Evolutionary conservation across 345 rosid species (phyloP), one percentile per base, ranked within the genome.

Genomic region (Arabidopsis arenosa): DNA sequence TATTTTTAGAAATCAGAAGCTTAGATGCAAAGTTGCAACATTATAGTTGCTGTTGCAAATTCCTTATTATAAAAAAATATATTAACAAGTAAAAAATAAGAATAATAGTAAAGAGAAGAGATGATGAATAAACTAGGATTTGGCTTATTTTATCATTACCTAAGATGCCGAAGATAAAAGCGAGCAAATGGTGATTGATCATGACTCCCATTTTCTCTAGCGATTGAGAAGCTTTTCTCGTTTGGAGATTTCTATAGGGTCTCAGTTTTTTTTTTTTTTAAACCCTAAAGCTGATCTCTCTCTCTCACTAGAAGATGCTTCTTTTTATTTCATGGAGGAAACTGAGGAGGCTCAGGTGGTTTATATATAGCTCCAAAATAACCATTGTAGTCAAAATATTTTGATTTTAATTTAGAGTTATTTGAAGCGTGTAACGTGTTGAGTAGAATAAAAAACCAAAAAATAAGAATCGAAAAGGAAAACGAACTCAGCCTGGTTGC

Each of bases 131-230:
- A 8, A n/a, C 5, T 7, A 13, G 4, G 37, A 40, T 17, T 39
- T 49, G 21, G 32, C 32, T 59, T 14, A n/a, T 32, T 28, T 28
- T 28, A 28, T 51, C 76, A 73, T 78, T 88, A 93, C 98, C 98
- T 63, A 89, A 75, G 75, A 91, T 54, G 39, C 98, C 98, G 71
- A 90, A 93, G 35, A 80, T 72, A 55, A 79, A 18, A 52, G 85
- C 86, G 76, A 57, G 45, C 2, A 70, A 70, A 53, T 75, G 88
- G 63, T 83, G 85, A 39, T 67, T 47, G 64, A 48, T 65, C 45
- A 73, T 59, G 14, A 77, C 2, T 13, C 81, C 88, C 91, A 86
- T 90, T 65, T 41, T 21, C 47, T 63, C 4, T 17, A 35, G 35
- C 23, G 47, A 30, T 63, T 32, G 51, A 61, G 59, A 73, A 63